Conservation (phyloP, 306 rosid species). For the Cucurbita argyrosperma region DNA sequence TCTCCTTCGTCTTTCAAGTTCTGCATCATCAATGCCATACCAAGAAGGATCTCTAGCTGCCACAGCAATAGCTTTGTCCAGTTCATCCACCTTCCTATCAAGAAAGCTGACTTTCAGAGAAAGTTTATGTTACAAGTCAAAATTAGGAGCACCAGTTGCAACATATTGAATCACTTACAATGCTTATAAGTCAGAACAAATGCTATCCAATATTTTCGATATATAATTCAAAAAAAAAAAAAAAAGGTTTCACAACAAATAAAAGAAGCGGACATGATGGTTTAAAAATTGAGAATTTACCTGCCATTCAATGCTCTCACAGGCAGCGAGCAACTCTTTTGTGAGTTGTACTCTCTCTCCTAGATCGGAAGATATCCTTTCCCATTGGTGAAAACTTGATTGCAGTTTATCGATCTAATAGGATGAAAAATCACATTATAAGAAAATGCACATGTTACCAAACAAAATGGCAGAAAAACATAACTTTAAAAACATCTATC, state of each 20-base stretch:
- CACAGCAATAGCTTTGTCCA: constrained; percentile 84
- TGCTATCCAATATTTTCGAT: neutral
- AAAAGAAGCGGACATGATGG: neutral
- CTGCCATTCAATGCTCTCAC: constrained; percentile 95
- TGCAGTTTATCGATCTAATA: constrained; percentile 70
- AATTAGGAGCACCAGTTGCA: neutral
- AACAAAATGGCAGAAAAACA: neutral
- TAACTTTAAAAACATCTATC: neutral
- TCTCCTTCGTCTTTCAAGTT: constrained; percentile 78
- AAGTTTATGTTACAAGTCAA: neutral
- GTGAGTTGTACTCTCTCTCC: constrained; percentile 45
- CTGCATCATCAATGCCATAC: constrained; percentile 84
- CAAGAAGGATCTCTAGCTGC: constrained; percentile 81
- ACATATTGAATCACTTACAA: neutral
- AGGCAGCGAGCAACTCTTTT: constrained; percentile 53
- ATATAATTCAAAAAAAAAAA: neutral
- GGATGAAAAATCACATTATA: constrained; percentile 5
- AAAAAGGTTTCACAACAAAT: neutral
- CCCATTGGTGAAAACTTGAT: constrained; percentile 74
- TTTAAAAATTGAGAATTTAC: constrained; percentile 21
- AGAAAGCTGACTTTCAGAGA: constrained; percentile 50
- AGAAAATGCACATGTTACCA: neutral
- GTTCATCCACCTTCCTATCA: constrained; percentile 96
- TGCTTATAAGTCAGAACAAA: neutral
- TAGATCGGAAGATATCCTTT: constrained; percentile 25